These are phyloP conservation scores for Gonapodya prolifera DNA, from an alignment of 192 early-diverging fungal species.

Conservation along the genomic window DNA sequence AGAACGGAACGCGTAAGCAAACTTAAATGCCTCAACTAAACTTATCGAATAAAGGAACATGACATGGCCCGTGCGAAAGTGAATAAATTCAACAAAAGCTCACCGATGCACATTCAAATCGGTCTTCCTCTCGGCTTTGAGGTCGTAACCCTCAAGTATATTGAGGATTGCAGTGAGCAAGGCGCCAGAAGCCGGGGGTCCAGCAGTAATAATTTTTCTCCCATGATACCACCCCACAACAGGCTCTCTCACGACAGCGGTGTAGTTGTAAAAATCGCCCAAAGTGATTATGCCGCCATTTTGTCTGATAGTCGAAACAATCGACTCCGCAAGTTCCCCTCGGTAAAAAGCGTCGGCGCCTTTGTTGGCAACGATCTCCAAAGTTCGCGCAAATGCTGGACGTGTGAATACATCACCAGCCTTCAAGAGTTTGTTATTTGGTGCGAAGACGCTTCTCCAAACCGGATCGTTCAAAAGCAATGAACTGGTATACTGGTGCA, in stretches of 20 bases:
- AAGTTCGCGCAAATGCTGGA: constrained; percentile 13
- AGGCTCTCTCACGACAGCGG: not conserved
- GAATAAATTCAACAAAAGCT: not conserved
- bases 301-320: constrained; percentile 48
- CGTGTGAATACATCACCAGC: constrained; percentile 46
- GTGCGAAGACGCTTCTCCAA: constrained; percentile 49
- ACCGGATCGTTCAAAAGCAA: constrained; percentile 27
- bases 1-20: constrained; percentile 67
- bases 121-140: constrained; percentile 38
- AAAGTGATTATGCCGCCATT: constrained; percentile 65
- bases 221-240: not conserved
- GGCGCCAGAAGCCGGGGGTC: constrained; percentile 32
- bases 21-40: constrained; percentile 77
- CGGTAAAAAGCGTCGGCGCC: constrained; percentile 28
- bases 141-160: constrained; percentile 69
- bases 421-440: constrained; percentile 47
- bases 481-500: constrained; percentile 4
- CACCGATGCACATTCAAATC: constrained; percentile 59
- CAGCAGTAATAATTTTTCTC: not conserved
- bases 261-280: constrained; percentile 60
- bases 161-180: constrained; percentile 74
- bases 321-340: constrained; percentile 42
- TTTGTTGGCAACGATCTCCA: constrained; percentile 22
- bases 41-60: constrained; percentile 1
- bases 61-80: not conserved